Evolutionary conservation across 2,329 filamentous ascomycete species (phyloP).

Genomic region (Metarhizium brunneum): DNA sequence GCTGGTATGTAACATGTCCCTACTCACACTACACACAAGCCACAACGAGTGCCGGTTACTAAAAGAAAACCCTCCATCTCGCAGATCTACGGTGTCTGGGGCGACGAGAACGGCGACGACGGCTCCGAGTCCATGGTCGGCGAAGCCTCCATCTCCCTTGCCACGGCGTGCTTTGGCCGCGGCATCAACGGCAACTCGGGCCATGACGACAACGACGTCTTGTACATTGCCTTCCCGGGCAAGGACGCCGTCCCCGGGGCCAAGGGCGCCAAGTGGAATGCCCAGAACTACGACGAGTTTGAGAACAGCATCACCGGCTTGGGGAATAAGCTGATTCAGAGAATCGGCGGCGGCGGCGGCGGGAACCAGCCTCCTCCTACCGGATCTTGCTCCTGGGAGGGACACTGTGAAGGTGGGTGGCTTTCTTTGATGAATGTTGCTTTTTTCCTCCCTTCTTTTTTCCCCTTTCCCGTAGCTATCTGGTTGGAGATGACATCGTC

Average conservation of each 20-base stretch:
- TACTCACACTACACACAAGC: too few relatives aligned
- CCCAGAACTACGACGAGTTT: constrained; percentile 38
- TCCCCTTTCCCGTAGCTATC: too few relatives aligned
- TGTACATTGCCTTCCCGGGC: constrained; percentile 54
- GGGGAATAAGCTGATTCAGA: constrained; percentile 41
- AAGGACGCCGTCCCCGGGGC: constrained; percentile 45
- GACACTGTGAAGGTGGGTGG: constrained; percentile 9
- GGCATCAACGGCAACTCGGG: constrained; percentile 45
- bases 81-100: constrained; percentile 51
- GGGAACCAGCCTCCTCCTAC: neutral
- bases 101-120: constrained; percentile 49
- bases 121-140: constrained; percentile 38
- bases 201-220: constrained; percentile 46
- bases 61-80: neutral
- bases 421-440: neutral
- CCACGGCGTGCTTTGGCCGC: constrained; percentile 46
- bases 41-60: too few relatives aligned
- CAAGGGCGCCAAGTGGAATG: constrained; percentile 44
- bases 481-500: too few relatives aligned
- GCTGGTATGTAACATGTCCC: constrained; percentile 22
- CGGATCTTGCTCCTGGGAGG: constrained; percentile 10
- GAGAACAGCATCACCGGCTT: constrained; percentile 40
- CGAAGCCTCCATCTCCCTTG: constrained; percentile 48
- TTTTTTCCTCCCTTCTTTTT: too few relatives aligned
- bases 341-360: constrained; percentile 14